phyloP scores from a whole-genome alignment of 768 basidiomycete genomes.

The Mycena olivaceomarginata region DNA sequence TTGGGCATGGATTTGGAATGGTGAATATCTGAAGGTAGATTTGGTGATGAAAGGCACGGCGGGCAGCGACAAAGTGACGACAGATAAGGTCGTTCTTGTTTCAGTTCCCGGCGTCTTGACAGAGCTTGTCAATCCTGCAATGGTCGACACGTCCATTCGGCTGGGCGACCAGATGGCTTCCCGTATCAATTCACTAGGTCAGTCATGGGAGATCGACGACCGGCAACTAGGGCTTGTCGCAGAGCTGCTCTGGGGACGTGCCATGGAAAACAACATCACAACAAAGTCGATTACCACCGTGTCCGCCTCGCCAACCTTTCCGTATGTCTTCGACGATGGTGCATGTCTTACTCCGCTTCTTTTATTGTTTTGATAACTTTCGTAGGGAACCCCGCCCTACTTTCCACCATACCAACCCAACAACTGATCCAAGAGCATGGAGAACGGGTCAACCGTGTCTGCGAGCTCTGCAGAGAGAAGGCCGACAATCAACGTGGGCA shows the following conservation, averaged over 20 bases:
- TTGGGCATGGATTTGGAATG: slow-evolving; percentile 37
- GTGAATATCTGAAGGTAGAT: slow-evolving; percentile 23
- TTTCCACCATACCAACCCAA: neutral
- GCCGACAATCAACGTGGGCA: neutral
- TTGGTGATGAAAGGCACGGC: slow-evolving; percentile 26
- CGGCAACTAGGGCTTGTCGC: neutral
- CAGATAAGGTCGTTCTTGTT: slow-evolving; percentile 20
- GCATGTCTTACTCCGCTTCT: no score
- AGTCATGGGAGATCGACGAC: no score
- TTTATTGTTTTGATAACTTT: neutral
- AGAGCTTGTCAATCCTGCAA: slow-evolving; percentile 25
- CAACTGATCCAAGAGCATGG: neutral
- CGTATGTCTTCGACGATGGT: slow-evolving; percentile 10
- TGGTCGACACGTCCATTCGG: slow-evolving; percentile 13
- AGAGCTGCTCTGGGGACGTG: slow-evolving; percentile 16
- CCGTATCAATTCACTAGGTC: slow-evolving; percentile 26
- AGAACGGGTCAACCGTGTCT: neutral
- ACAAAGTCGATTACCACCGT: neutral
- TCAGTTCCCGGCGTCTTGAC: slow-evolving; percentile 21
- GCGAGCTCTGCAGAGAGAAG: slow-evolving; percentile 1
- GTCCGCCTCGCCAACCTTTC: neutral
- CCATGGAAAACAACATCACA: neutral
- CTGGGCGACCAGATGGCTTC: neutral
- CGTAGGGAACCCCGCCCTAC: slow-evolving; percentile 6
- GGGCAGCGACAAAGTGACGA: slow-evolving; percentile 11